Percentiles rank a stretch among this genome's conserved stretches.
Conservation (phyloP, 83 land plant species). For the Picea engelmannii region DNA sequence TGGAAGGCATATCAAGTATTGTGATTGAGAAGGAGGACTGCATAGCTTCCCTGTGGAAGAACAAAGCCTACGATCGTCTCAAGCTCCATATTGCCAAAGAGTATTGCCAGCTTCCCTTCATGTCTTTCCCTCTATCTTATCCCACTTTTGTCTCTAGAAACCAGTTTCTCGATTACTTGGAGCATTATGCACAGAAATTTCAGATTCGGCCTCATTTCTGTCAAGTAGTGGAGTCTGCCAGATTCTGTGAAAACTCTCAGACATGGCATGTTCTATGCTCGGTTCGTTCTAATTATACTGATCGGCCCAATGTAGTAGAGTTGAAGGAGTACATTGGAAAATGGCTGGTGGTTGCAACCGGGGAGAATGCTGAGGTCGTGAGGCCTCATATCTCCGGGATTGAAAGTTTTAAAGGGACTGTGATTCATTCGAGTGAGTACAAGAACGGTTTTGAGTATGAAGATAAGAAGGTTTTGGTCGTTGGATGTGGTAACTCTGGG, state of each 20-base stretch:
- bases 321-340: slow-evolving; percentile 12
- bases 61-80: slow-evolving; percentile 55
- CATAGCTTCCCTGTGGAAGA: slow-evolving; percentile 62
- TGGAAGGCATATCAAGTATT: slow-evolving; percentile 29
- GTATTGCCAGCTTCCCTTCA: slow-evolving; percentile 48
- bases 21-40: slow-evolving; percentile 45
- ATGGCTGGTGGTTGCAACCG: slow-evolving; percentile 48
- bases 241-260: slow-evolving; percentile 15
- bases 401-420: slow-evolving; percentile 17
- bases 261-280: slow-evolving; percentile 17
- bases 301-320: neutral
- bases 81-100: slow-evolving; percentile 50
- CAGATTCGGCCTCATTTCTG: slow-evolving; percentile 24
- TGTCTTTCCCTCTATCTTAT: slow-evolving; percentile 37
- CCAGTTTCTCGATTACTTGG: slow-evolving; percentile 49
- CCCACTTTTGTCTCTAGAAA: slow-evolving; percentile 43
- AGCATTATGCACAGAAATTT: slow-evolving; percentile 27
- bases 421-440: slow-evolving; percentile 34
- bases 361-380: slow-evolving; percentile 38
- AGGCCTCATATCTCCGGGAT: slow-evolving; percentile 32
- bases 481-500: slow-evolving; percentile 49
- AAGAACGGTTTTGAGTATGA: slow-evolving; percentile 26
- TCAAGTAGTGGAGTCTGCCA: slow-evolving; percentile 33
- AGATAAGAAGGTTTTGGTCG: slow-evolving; percentile 36
- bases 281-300: neutral